Percentiles rank a stretch among this genome's conserved stretches.
phyloP scores from a whole-genome alignment of 306 rosid species.

The Prunus padus region DNA sequence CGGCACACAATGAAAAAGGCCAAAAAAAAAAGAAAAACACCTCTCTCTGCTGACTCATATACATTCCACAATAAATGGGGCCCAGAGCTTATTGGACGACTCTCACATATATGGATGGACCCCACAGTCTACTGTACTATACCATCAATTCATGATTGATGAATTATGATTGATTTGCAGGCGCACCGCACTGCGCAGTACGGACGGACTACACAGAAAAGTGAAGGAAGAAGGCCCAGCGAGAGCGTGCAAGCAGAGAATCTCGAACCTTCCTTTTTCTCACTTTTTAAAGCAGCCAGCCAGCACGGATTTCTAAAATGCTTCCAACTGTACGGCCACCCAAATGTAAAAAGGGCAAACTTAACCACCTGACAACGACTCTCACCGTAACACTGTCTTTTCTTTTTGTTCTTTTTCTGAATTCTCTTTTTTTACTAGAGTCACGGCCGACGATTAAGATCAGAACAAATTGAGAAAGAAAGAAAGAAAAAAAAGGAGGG shows the following conservation, averaged over 20 bases:
- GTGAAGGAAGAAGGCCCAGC: too few relatives aligned
- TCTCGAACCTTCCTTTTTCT: too few relatives aligned
- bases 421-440: not conserved
- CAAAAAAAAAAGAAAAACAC: not conserved
- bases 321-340: conserved; percentile 34
- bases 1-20: not conserved
- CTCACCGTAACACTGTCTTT: not conserved
- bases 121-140: not conserved
- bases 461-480: not conserved
- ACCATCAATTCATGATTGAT: conserved; percentile 4
- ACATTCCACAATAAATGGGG: not conserved
- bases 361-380: conserved; percentile 21
- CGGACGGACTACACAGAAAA: conserved; percentile 13
- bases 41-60: not conserved
- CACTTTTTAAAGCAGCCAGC: not conserved
- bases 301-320: conserved; percentile 29
- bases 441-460: not conserved
- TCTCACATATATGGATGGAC: not conserved
- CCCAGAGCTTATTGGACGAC: not conserved
- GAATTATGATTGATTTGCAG: conserved; percentile 27
- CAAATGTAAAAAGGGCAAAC: not conserved
- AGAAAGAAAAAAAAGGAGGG: not conserved
- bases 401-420: not conserved
- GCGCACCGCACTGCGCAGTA: conserved; percentile 19
- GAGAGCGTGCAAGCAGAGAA: too few relatives aligned